Conservation (phyloP, 148 eudicot species). For the Dianthus caryophyllus region DNA sequence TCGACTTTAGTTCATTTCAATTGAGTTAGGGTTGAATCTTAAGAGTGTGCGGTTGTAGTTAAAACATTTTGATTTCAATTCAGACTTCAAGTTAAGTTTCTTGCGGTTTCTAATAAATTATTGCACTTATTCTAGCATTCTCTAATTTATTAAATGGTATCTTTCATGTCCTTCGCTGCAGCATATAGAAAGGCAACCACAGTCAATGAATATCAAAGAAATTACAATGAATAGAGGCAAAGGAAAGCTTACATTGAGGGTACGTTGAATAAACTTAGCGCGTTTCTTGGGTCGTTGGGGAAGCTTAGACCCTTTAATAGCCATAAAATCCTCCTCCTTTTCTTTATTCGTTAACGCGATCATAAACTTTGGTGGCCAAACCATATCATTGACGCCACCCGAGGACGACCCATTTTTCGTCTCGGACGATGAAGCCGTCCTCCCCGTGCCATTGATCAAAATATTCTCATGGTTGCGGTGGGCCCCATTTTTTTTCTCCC, state of each 20-base stretch:
- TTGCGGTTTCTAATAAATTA: too few relatives aligned
- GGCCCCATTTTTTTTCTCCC: constrained; percentile 37
- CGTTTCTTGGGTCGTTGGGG: constrained; percentile 95
- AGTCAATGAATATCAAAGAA: not conserved
- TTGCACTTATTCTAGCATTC: too few relatives aligned
- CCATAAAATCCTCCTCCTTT: constrained; percentile 89
- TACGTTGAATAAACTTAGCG: constrained; percentile 86
- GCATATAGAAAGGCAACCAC: too few relatives aligned
- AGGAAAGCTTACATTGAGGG: constrained; percentile 61
- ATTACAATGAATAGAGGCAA: not conserved
- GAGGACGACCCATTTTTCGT: constrained; percentile 61
- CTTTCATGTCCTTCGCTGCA: too few relatives aligned
- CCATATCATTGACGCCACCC: constrained; percentile 42
- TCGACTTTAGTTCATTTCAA: too few relatives aligned
- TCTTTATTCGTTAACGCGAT: constrained; percentile 68
- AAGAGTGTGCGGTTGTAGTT: too few relatives aligned
- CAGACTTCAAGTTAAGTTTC: too few relatives aligned
- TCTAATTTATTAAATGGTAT: too few relatives aligned
- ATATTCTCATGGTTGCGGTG: constrained; percentile 29
- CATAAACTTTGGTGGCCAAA: constrained; percentile 71
- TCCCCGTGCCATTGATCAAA: constrained; percentile 30
- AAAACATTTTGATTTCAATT: too few relatives aligned
- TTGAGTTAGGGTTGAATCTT: too few relatives aligned
- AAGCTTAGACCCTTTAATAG: constrained; percentile 80
- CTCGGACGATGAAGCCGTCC: constrained; percentile 51